Conservation (phyloP, 495 filamentous ascomycete genomes). For the Tuber microsphaerosporum region DNA sequence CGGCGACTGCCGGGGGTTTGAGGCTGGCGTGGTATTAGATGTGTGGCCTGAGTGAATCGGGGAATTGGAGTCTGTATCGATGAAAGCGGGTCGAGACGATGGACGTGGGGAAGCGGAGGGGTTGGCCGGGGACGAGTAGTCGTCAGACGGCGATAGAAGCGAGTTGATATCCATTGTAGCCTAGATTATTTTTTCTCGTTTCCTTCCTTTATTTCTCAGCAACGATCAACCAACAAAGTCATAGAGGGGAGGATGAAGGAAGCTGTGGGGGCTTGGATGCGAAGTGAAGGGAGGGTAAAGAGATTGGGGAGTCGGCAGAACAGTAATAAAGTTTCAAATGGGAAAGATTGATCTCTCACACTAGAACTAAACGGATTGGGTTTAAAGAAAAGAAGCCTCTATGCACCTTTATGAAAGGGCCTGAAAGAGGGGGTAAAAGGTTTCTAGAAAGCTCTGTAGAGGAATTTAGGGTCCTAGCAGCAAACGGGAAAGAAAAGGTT, state of each 20-base stretch:
- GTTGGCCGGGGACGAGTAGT: slow-evolving; percentile 50
- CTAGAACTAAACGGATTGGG: background rate
- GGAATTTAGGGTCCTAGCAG: background rate
- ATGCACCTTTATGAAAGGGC: background rate
- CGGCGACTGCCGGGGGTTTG: slow-evolving; percentile 27
- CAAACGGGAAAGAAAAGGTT: background rate
- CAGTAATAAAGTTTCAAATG: background rate
- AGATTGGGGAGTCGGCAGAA: background rate
- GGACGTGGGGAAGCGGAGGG: slow-evolving; percentile 42
- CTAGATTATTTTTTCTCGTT: background rate
- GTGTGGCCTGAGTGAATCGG: slow-evolving; percentile 34
- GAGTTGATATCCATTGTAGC: slow-evolving; percentile 62
- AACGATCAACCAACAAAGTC: background rate
- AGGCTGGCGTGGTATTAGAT: slow-evolving; percentile 15
- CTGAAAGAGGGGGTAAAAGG: background rate
- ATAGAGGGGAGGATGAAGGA: background rate
- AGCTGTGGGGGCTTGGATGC: background rate
- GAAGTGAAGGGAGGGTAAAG: background rate
- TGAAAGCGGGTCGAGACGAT: slow-evolving; percentile 36
- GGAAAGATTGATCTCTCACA: background rate
- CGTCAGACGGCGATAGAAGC: slow-evolving; percentile 59
- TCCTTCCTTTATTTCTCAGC: background rate
- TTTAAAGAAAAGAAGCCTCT: background rate
- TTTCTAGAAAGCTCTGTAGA: background rate
- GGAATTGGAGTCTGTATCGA: slow-evolving; percentile 25